Evolutionary conservation across 2,329 filamentous ascomycete genomes (phyloP).

Genomic region (Coniosporium uncinatum): DNA sequence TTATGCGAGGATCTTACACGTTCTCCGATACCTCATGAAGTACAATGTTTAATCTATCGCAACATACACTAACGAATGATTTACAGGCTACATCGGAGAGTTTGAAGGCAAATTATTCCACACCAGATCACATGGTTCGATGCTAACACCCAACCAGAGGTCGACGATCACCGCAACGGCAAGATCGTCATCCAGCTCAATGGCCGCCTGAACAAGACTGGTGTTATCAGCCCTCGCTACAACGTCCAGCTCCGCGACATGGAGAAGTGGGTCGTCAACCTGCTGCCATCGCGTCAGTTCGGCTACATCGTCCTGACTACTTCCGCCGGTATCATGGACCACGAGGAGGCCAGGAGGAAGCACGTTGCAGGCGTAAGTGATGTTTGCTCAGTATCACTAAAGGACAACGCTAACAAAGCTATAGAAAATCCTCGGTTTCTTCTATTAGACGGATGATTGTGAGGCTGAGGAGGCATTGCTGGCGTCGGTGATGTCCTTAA

Average conservation of each 20-base stretch:
- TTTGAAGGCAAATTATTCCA: too few species aligned
- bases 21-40: constrained; percentile 78
- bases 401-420: too few species aligned
- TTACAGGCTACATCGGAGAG: constrained; percentile 93
- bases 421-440: constrained; percentile 99
- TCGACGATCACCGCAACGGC: constrained; percentile 98
- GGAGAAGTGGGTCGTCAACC: constrained; percentile 99
- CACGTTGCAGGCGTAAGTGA: constrained; percentile 97
- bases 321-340: constrained; percentile 99
- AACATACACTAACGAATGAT: constrained; percentile 64
- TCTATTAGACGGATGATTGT: constrained; percentile 75
- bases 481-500: too few species aligned
- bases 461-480: too few species aligned
- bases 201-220: constrained; percentile 97
- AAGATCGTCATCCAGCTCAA: constrained; percentile 99
- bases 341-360: constrained; percentile 99
- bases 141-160: too few species aligned
- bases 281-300: constrained; percentile 99
- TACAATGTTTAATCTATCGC: constrained; percentile 92
- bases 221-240: constrained; percentile 99
- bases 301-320: constrained; percentile 99
- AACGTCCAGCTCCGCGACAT: constrained; percentile 97
- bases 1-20: constrained; percentile 91
- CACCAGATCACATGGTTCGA: too few species aligned
- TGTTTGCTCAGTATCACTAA: too few species aligned